Base-by-base conservation (phyloP, 2,329 filamentous ascomycete genomes). In the Penicillium expansum region DNA sequence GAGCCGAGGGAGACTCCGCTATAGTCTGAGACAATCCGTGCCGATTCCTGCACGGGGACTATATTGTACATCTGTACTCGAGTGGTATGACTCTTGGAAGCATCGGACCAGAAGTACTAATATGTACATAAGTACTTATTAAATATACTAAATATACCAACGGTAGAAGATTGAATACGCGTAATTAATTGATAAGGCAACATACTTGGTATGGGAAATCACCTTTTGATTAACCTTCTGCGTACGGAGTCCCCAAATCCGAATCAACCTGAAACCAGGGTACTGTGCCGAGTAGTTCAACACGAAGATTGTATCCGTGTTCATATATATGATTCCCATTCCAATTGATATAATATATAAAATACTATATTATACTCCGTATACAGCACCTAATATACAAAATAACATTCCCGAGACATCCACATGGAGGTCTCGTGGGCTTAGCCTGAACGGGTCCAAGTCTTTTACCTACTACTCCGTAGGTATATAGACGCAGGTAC, bases 401-500 rank as follows among this genome's bases (percentile, higher is more conserved):
- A 24, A 8, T 27, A 27, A 42, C 44, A 48, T 52, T 52, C 52
- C 42, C 32, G 49, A 55, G 39, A 55, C 51, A 43, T 60, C 55
- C 62, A 65, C 62, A 65, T 65, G 63, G 62, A 62, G 57, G 62
- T 64, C 63, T 65, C 62, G 62, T 65, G 62, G 63, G 56, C 55
- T 55, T 56, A 55, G 45, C 37, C 37, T 51, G 38, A 33, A 51
- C 37, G 35, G 35, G 52, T 51, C 24, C 52, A 51, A 57, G 47
- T 48, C 32, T 47, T 33, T 47, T 33, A 47, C 43, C n/a, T n/a
- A n/a, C n/a, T n/a, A n/a, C n/a, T n/a, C n/a, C n/a, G n/a, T n/a
- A n/a, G n/a, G n/a, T 16, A 42, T 43, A 57, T 52, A 52, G 58
- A 65, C 62, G 63, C 63, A 66, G 63, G 63, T 66, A 66, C 63